phyloP scores from a whole-genome alignment of 768 basidiomycete species.

The Collybiopsis confluens region DNA sequence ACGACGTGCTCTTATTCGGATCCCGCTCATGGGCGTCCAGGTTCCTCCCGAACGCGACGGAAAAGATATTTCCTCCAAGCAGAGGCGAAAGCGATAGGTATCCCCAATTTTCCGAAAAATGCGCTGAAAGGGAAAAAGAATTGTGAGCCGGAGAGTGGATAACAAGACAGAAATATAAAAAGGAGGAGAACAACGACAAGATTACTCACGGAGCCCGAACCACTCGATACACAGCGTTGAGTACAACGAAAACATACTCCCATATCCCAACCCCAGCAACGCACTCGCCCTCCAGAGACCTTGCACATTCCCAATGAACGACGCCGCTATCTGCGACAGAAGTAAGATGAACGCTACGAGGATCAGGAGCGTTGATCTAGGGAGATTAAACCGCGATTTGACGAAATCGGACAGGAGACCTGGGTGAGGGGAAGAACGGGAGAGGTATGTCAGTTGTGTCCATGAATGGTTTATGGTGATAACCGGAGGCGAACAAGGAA shows the following conservation, averaged over 20 bases:
- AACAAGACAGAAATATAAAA: slow-evolving; percentile 28
- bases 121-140: slow-evolving; percentile 31
- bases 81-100: slow-evolving; percentile 71
- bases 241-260: slow-evolving; percentile 64
- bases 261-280: slow-evolving; percentile 65
- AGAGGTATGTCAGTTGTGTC: too few relatives aligned
- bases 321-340: slow-evolving; percentile 62
- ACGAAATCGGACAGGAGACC: slow-evolving; percentile 68
- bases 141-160: background rate
- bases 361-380: slow-evolving; percentile 67
- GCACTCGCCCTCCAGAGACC: slow-evolving; percentile 62
- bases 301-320: slow-evolving; percentile 49
- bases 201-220: slow-evolving; percentile 89
- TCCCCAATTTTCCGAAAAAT: slow-evolving; percentile 87
- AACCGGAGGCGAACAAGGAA: background rate
- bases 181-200: too few relatives aligned
- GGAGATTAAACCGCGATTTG: slow-evolving; percentile 52
- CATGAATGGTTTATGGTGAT: background rate
- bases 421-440: too few relatives aligned
- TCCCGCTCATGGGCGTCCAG: slow-evolving; percentile 63
- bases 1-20: background rate
- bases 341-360: slow-evolving; percentile 67
- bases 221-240: slow-evolving; percentile 82
- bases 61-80: slow-evolving; percentile 79
- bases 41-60: slow-evolving; percentile 38